Base-by-base conservation (phyloP, 2,329 filamentous ascomycete species). In the Pyrenophora graminea region DNA sequence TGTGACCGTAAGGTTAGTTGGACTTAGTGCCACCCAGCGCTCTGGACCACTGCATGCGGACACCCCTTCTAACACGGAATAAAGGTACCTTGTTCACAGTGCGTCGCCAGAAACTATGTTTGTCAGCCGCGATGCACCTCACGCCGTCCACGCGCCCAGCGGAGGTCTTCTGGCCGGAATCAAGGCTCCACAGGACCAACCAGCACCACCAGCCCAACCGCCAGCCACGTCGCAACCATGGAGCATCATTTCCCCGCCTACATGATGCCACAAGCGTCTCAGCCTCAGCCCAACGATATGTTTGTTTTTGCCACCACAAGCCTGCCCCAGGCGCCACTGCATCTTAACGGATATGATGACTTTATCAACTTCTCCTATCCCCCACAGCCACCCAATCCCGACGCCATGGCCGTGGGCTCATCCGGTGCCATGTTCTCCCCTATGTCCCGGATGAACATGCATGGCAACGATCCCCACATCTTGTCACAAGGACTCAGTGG, bases 21-120 rank as follows among this genome's bases (percentile, higher is more conserved):
- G 17, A 18, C 13, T 21, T 36, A 9, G 8, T 37, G n/a, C 31
- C 4, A 44, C 41, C 18, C 42, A 18, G 21, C 27, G 27, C 27
- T 30, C 9, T 30, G 9, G 27, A 30, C 27, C 27, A 30, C 27
- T 30, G 25, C 34, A 39, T 34, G 23, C 17, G 38, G 13, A 39
- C 25, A 12, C 38, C 19, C 27, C 15, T 25, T 32, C 48, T 51
- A 33, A 51, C 32, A 40, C 12, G 3, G 27, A 3, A 13, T 15
- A 31, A n/a, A 51, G 48, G 48, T 51, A n/a, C 48, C 48, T 7
- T 51, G 48, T 23, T 51, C 48, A 9, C 48, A 51, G 17, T 51
- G 48, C 19, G 48, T 51, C 21, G 48, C 48, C 36, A 46, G 43
- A 41, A 39, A 39, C 31, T 42, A 41, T 15, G 38, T 47, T 15